Percentiles rank a stretch among this genome's conserved stretches.
phyloP scores from a whole-genome alignment of 805 yeast species.

The Nakazawaea ernobii region DNA sequence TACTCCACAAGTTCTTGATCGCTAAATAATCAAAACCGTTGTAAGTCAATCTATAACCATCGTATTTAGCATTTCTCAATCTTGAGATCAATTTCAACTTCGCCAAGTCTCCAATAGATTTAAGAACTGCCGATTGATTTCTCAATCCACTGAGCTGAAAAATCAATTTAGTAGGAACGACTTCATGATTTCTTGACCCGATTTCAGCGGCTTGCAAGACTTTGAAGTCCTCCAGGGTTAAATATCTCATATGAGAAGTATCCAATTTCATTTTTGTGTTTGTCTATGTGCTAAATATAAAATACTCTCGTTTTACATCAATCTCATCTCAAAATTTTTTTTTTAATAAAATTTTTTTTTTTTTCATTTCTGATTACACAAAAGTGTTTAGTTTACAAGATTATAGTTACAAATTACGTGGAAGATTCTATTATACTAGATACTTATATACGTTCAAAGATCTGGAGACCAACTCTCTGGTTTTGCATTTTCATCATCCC shows the following conservation, averaged over 20 bases:
- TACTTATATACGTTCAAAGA: too few species aligned
- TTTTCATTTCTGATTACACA: background rate
- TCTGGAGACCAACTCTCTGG: background rate
- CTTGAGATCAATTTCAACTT: constrained; percentile 73
- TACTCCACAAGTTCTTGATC: constrained; percentile 71
- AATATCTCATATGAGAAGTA: constrained; percentile 87
- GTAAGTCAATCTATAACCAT: constrained; percentile 86
- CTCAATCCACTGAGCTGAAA: constrained; percentile 74
- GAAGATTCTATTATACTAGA: too few species aligned
- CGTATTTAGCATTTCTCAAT: constrained; percentile 87
- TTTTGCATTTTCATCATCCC: constrained; percentile 19
- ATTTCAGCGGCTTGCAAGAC: constrained; percentile 84
- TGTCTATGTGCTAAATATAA: background rate
- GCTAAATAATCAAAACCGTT: constrained; percentile 93
- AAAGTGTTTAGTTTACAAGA: background rate
- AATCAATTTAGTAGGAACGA: constrained; percentile 86
- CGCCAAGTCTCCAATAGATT: constrained; percentile 80
- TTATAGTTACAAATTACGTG: too few species aligned
- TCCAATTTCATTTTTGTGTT: constrained; percentile 72
- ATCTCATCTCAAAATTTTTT: constrained; percentile 1
- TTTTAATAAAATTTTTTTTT: background rate
- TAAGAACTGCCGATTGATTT: constrained; percentile 68
- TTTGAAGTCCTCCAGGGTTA: constrained; percentile 85
- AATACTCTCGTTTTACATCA: background rate
- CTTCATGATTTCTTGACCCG: constrained; percentile 90